These are phyloP conservation scores for Candida oleophila DNA, from an alignment of 805 yeast genomes.

Conservation along the genomic window DNA sequence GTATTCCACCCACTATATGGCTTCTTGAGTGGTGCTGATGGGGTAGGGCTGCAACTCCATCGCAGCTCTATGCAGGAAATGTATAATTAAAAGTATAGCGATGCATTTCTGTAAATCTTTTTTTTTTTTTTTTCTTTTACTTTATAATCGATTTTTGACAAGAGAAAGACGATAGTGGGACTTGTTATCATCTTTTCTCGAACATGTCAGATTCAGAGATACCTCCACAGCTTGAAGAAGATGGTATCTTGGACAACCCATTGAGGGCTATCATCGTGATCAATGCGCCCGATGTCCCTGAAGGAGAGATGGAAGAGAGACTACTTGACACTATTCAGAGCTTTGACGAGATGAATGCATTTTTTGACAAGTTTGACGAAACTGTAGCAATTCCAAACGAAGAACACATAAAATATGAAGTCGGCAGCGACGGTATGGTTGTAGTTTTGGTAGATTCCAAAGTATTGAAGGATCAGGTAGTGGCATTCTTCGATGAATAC, in stretches of 20 bases:
- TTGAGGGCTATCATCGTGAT: slow-evolving; percentile 44
- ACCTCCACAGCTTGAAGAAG: slow-evolving; percentile 10
- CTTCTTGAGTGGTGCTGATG: too few species aligned
- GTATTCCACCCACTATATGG: too few species aligned
- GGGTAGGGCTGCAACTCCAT: too few species aligned
- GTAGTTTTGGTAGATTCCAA: slow-evolving; percentile 50
- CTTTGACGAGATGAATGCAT: slow-evolving; percentile 47
- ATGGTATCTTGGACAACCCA: slow-evolving; percentile 45
- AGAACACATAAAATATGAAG: slow-evolving; percentile 55
- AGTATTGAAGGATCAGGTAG: slow-evolving; percentile 36
- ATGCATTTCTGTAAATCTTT: too few species aligned
- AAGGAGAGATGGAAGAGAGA: slow-evolving; percentile 50
- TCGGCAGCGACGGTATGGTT: slow-evolving; percentile 60
- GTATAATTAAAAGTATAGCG: too few species aligned
- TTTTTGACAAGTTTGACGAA: slow-evolving; percentile 54
- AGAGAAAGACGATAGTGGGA: too few species aligned
- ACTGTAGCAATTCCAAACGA: slow-evolving; percentile 54
- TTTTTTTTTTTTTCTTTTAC: background rate
- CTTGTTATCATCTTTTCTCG: too few species aligned
- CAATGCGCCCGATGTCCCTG: slow-evolving; percentile 32
- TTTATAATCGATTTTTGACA: too few species aligned
- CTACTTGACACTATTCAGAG: slow-evolving; percentile 44
- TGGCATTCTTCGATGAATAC: slow-evolving; percentile 44
- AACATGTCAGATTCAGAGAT: slow-evolving; percentile 8
- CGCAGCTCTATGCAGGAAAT: too few species aligned